A percentile compares a stretch with the other conserved stretches of the same genome.
Evolutionary conservation across 2,329 filamentous ascomycete genomes (phyloP).

Genomic region (Aspergillus amoenus): DNA sequence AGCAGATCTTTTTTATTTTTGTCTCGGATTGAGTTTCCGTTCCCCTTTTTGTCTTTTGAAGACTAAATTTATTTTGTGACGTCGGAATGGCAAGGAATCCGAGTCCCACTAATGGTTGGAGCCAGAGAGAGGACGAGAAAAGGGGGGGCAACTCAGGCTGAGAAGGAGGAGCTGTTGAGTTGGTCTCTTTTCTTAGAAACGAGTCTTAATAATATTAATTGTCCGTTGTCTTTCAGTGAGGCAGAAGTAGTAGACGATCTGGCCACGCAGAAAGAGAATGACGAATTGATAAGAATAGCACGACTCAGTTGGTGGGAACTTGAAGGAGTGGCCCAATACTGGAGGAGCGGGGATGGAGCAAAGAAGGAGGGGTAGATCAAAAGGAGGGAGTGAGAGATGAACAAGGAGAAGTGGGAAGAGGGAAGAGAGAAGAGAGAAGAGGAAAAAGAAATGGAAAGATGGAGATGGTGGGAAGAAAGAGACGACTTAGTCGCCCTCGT

Average conservation of each 20-base stretch:
- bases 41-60: conserved; percentile 10
- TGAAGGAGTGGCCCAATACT: conserved; percentile 43
- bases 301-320: conserved; percentile 23
- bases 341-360: conserved; percentile 38
- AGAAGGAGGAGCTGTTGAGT: conserved; percentile 15
- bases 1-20: neutral
- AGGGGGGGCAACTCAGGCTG: conserved; percentile 12
- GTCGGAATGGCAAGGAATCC: conserved; percentile 13
- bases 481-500: conserved; percentile 7
- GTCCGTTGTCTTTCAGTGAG: conserved; percentile 10
- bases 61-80: conserved; percentile 1
- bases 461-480: conserved; percentile 11
- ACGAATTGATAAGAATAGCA: conserved; percentile 34
- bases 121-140: conserved; percentile 18
- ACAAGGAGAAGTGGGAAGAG: conserved; percentile 4
- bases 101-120: conserved; percentile 11
- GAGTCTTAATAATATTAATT: conserved; percentile 1
- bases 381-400: conserved; percentile 13
- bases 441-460: conserved; percentile 10
- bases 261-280: conserved; percentile 30
- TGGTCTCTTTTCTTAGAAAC: conserved; percentile 13
- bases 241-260: conserved; percentile 15
- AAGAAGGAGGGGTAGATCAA: conserved; percentile 20
- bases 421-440: conserved; percentile 4
- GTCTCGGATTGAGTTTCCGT: neutral